Evolutionary conservation across 1,284 basidiomycete genomes (phyloP), one percentile per base, ranked within the genome.

Genomic region (Ganoderma lingzhi): DNA sequence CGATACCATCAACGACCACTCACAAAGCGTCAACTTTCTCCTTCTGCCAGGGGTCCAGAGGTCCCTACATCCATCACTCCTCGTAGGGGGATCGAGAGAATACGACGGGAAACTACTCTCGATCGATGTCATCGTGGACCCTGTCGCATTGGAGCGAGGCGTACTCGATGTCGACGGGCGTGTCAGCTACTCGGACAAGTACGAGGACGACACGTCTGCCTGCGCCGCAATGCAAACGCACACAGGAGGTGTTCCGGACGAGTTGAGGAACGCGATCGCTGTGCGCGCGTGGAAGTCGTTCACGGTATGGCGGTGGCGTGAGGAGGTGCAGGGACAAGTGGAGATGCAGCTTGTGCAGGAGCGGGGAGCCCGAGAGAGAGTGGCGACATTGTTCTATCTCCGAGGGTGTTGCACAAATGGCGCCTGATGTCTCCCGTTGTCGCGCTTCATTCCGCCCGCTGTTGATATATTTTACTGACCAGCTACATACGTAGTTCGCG

Each of bases 301-400:
- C 71, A 84, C 83, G 3, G 79, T 89, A 2, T 88, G 85, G 84
- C 76, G 87, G 14, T 85, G 84, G 83, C 60, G 67, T 15, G 76
- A 77, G 8, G 77, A 78, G 42, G 69, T 73, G 41, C 63, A 64
- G n/a, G 71, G 74, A 32, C 75, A 74, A 15, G 73, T 76, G 1
- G 81, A 79, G n/a, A 56, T 73, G 63, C 74, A 76, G 70, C 61
- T 73, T 41, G 23, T 69, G 53, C 68, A 70, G 35, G 82, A 80
- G 41, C 75, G 82, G 56, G 86, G 86, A n/a, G 87, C 85, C 0
- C 76, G 87, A 68, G 84, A 86, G 70, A 82, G 80, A 44, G 80
- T 85, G 64, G 86, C 86, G 2, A 87, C 87, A 6, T 73, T 88
- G 69, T 88, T 86, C 74, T 89, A 89, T 75, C 73, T 90, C 66